Evolutionary conservation across 179 eudicot species (phyloP), one percentile per base, ranked within the genome.

Genomic region (Silene coronaria): DNA sequence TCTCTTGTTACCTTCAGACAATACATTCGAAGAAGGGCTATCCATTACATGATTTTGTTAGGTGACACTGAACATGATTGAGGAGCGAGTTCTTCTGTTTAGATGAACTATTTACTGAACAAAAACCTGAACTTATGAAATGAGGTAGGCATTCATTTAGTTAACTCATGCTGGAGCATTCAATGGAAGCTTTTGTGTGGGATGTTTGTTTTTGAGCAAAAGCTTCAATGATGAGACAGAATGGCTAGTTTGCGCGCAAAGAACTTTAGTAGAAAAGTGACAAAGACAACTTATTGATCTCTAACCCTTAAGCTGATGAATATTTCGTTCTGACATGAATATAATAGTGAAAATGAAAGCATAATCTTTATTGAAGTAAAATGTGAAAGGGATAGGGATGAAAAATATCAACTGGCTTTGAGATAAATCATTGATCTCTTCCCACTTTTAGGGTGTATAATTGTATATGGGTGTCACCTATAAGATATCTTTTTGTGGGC

Each of bases 31-130:
- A n/a, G 26, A 10, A 19, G 51, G 26, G 48, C 12, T n/a, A 32
- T 67, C 27, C 64, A 59, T 59, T 59, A 22, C 27, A 59, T 59
- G 64, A 59, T 59, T 21, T 21, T 59, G 64, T 59, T 59, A 59
- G 26, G 64, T 59, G 10, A 19, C 28, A 23, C 64, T 59, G 28
- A 59, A 59, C 26, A 59, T 23, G 26, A 28, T 21, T 10, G 13
- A 23, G 28, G 27, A 9, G 23, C 27, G 14, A 19, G 13, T 1
- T 21, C 64, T 22, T 59, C 58, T 53, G 63, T 19, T 58, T 59
- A 59, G 27, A 59, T n/a, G 62, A 19, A 58, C 62, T n/a, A 58
- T 21, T 58, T 58, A 58, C 17, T 59, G 26, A 23, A 19, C 64
- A 59, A 23, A 59, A 22, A 5, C 19, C 59, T n/a, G 19, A 55